phyloP scores from a whole-genome alignment of 345 rosid genomes.

The Euphorbia pulcherrima region DNA sequence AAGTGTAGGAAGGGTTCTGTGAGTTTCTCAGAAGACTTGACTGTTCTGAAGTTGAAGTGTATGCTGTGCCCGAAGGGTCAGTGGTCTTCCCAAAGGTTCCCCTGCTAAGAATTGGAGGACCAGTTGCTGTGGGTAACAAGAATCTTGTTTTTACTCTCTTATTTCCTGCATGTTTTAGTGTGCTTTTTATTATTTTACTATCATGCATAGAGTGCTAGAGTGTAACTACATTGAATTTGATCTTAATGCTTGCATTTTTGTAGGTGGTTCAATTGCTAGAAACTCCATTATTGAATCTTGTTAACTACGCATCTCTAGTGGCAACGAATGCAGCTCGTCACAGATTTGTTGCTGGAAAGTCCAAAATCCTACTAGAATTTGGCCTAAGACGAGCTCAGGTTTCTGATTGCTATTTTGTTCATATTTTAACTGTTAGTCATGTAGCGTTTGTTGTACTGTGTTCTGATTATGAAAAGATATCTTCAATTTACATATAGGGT shows the following conservation, averaged over 20 bases:
- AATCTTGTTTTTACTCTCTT: slow-evolving; percentile 7
- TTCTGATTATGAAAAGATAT: slow-evolving; percentile 17
- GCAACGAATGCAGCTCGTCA: slow-evolving; percentile 97
- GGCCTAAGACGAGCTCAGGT: slow-evolving; percentile 99
- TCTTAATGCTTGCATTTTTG: slow-evolving; percentile 10
- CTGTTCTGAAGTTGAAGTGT: slow-evolving; percentile 84
- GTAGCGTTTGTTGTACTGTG: slow-evolving; percentile 4
- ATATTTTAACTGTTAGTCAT: not conserved
- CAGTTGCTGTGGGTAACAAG: slow-evolving; percentile 71
- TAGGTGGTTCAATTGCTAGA: slow-evolving; percentile 94
- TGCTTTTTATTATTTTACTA: not conserved
- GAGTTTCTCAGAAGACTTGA: slow-evolving; percentile 77
- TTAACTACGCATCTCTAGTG: slow-evolving; percentile 84
- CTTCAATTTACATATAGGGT: slow-evolving; percentile 47
- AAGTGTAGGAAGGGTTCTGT: slow-evolving; percentile 65
- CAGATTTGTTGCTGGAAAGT: slow-evolving; percentile 86
- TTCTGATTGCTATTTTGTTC: slow-evolving; percentile 7
- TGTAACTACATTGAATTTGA: not conserved
- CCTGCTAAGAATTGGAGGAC: slow-evolving; percentile 85
- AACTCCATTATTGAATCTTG: slow-evolving; percentile 82
- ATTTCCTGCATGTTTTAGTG: not conserved
- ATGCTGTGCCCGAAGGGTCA: slow-evolving; percentile 81
- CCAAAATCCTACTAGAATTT: slow-evolving; percentile 79
- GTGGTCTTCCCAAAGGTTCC: slow-evolving; percentile 97
- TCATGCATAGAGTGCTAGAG: not conserved